These are phyloP conservation scores for Luffa aegyptiaca DNA, from an alignment of 306 rosid species.

Conservation along the genomic window DNA sequence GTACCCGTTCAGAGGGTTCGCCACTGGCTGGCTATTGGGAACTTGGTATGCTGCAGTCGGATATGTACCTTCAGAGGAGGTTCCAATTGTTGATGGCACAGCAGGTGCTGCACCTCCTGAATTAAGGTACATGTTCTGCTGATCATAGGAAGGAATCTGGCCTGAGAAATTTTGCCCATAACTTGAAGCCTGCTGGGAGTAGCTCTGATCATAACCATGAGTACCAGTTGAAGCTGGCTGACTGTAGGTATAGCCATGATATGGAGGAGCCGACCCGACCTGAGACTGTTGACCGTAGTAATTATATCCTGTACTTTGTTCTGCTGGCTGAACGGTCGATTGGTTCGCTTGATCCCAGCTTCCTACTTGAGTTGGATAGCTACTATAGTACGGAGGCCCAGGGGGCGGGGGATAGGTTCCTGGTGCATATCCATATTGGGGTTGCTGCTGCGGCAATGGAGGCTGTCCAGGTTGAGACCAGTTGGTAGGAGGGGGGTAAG, in stretches of 20 bases:
- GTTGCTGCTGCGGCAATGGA: slow-evolving; percentile 21
- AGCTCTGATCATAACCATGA: slow-evolving; percentile 31
- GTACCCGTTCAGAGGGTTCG: slow-evolving; percentile 24
- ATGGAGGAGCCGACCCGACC: slow-evolving; percentile 24
- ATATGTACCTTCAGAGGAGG: slow-evolving; percentile 22
- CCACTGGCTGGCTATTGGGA: slow-evolving; percentile 19
- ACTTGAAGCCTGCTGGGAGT: slow-evolving; percentile 27
- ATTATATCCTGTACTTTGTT: slow-evolving; percentile 28
- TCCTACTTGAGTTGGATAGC: slow-evolving; percentile 28
- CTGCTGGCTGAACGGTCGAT: slow-evolving; percentile 25
- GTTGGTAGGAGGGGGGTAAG: slow-evolving; percentile 23
- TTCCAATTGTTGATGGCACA: slow-evolving; percentile 16
- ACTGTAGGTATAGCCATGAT: slow-evolving; percentile 21
- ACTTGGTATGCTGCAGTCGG: slow-evolving; percentile 16
- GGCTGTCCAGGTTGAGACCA: slow-evolving; percentile 32
- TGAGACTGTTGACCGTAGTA: slow-evolving; percentile 32
- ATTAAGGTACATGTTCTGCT: slow-evolving; percentile 12
- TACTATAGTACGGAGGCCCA: slow-evolving; percentile 28
- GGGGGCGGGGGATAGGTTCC: slow-evolving; percentile 24
- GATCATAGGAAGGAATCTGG: slow-evolving; percentile 23
- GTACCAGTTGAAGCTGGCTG: slow-evolving; percentile 12
- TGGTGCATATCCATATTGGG: slow-evolving; percentile 33
- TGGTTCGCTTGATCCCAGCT: slow-evolving; percentile 42
- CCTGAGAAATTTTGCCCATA: slow-evolving; percentile 21
- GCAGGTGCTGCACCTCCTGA: slow-evolving; percentile 25